Percentiles rank a stretch among this genome's conserved stretches.
Evolutionary conservation across 2,329 filamentous ascomycete genomes (phyloP).

Genomic region (Bipolaris oryzae): DNA sequence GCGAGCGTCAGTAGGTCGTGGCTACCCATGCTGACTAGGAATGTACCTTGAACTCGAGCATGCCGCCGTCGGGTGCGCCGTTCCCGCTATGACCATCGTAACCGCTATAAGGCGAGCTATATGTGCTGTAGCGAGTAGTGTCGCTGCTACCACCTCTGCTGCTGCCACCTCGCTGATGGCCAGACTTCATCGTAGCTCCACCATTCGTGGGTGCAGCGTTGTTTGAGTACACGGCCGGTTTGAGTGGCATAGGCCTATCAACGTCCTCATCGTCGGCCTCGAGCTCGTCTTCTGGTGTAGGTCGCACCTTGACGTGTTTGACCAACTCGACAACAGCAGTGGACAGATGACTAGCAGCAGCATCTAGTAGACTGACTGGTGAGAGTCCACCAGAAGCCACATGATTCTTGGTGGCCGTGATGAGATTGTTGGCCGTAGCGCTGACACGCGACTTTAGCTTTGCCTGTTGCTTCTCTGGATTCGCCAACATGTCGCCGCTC

Average conservation of each 20-base stretch:
- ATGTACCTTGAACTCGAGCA: slow-evolving; percentile 66
- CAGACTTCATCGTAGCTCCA: slow-evolving; percentile 14
- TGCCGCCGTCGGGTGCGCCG: slow-evolving; percentile 37
- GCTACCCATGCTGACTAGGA: slow-evolving; percentile 14
- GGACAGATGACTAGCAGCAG: slow-evolving; percentile 87
- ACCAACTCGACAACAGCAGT: slow-evolving; percentile 85
- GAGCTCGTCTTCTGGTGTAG: slow-evolving; percentile 76
- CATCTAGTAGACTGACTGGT: slow-evolving; percentile 91
- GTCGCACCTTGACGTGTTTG: slow-evolving; percentile 79
- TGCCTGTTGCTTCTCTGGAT: slow-evolving; percentile 59
- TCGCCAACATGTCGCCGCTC: slow-evolving; percentile 38
- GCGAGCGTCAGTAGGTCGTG: slow-evolving; percentile 18
- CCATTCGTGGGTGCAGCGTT: slow-evolving; percentile 23
- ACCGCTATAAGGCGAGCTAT: slow-evolving; percentile 46
- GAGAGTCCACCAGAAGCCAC: slow-evolving; percentile 81
- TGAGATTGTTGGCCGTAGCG: slow-evolving; percentile 93
- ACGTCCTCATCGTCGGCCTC: slow-evolving; percentile 68
- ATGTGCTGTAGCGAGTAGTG: slow-evolving; percentile 43
- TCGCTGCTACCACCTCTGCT: slow-evolving; percentile 47
- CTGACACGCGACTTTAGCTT: slow-evolving; percentile 83
- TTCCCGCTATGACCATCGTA: slow-evolving; percentile 44
- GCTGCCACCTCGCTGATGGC: slow-evolving; percentile 37
- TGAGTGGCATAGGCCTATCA: slow-evolving; percentile 45
- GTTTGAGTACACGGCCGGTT: slow-evolving; percentile 28
- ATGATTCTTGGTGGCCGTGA: slow-evolving; percentile 93